Evolutionary conservation across 2,329 filamentous ascomycete genomes (phyloP), one percentile per base, ranked within the genome.

Genomic region (Sphaerulina populicola): DNA sequence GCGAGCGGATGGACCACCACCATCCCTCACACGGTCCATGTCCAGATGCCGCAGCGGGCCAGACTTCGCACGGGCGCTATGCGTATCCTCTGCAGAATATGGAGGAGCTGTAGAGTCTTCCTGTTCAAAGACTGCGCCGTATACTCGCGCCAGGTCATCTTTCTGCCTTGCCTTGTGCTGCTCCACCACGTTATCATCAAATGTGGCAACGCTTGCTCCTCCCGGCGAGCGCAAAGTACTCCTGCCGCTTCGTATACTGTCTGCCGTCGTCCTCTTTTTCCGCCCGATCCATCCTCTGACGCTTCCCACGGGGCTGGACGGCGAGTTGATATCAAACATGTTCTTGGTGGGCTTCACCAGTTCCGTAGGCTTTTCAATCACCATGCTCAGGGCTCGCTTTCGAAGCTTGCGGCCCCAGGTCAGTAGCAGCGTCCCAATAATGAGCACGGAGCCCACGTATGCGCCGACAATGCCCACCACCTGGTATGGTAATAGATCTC

Each of bases 121-220:
- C 4, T 14, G 39, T 3, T 89, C 88, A 82, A 95, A 85, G 57
- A 95, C 90, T 60, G 89, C 85, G 55, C 83, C 88, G 71, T 96
- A 97, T 67, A 97, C 82, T 62, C 87, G 82, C 68, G 95, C 89
- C 69, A 96, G 82, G 67, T 95, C 86, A 58, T 83, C 77, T 68
- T 93, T 83, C 57, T 87, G 82, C 72, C 84, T 83, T 63, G 78
- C 76, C 66, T 79, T 81, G 69, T 95, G 87, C 54, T 80, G 78
- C 53, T 84, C 79, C 21, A 96, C 78, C 12, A 95, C 78, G 53
- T 77, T 77, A 53, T 85, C 50, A 67, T 96, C 88, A 53, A 96
- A 86, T 18, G 80, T 82, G 12, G 77, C 77, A 53, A 87, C 81
- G 52, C 83, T 79, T 47, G 80, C 80, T 10, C 68, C 60, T 6